Evolutionary conservation across 768 basidiomycete species (phyloP), one percentile per base, ranked within the genome.

Genomic region (Lepiota subincarnata): DNA sequence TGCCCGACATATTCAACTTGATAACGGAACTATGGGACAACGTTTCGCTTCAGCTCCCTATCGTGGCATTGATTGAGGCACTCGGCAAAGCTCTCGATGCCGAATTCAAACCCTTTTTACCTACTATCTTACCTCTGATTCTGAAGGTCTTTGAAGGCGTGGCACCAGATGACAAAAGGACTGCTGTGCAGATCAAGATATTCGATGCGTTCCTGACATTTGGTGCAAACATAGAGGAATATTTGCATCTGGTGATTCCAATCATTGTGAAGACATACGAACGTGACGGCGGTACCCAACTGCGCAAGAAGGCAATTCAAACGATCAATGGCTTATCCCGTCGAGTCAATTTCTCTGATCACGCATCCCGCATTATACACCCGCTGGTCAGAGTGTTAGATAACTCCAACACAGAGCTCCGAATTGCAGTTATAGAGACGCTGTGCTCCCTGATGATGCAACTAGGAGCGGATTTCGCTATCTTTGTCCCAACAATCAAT

Each of bases 401-500:
- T 38, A 76, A 74, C 34, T 74, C 79, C 1, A 86, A 78, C 59
- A 87, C 87, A 55, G 95, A 98, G 54, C 73, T 98, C 43, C 79
- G 91, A 18, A 80, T 81, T 68, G 83, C 89, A 1, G 90, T 95
- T 6, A 87, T 98, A 84, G 94, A 98, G 56, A 91, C 94, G 0
- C 72, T 99, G 1, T 97, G 92, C 66, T 89, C 94, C 0, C 75
- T 98, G 37, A 86, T 98, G 36, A 78, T 92, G 35, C 97, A 99
- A 63, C 82, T 99, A 48, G 95, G 95, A 1, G 86, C 95, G 0
- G 96, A 98, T 66, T 99, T 95, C 60, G 94, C 97, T 3, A 92
- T 99, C 40, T 99, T 98, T 62, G 90, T 98, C 34, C 94, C 97
- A 0, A 95, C 95, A 60, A 90, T 99, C 59, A 92, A 92, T 68